phyloP scores from a whole-genome alignment of 140 eudicot species.

The Oenanthe javanica region DNA sequence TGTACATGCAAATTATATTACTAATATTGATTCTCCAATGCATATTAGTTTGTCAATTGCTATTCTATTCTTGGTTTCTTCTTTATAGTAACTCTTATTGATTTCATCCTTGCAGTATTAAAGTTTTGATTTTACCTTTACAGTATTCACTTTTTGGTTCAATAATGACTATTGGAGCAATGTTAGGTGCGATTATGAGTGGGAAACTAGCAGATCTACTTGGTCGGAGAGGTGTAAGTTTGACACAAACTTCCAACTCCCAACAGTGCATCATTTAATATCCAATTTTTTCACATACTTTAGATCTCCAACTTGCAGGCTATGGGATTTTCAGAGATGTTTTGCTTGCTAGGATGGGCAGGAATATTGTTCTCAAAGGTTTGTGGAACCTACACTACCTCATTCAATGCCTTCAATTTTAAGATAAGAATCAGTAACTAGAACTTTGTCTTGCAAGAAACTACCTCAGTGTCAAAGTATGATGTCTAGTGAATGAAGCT shows the following conservation, averaged over 20 bases:
- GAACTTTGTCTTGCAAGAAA: neutral
- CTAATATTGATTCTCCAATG: neutral
- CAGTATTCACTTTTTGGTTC: slow-evolving; percentile 94
- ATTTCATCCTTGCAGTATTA: neutral
- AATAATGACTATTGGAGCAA: slow-evolving; percentile 80
- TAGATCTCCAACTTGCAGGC: slow-evolving; percentile 43
- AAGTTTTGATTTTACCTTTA: slow-evolving; percentile 13
- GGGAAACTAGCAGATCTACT: slow-evolving; percentile 77
- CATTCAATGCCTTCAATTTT: neutral
- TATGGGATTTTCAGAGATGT: slow-evolving; percentile 68
- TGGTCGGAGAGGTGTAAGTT: slow-evolving; percentile 75
- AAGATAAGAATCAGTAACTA: neutral
- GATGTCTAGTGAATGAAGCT: neutral
- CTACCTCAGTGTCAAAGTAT: neutral
- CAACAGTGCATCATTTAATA: neutral
- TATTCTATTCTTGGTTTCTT: neutral
- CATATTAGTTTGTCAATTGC: neutral
- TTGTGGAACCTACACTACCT: slow-evolving; percentile 8
- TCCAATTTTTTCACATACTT: neutral
- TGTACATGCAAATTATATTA: neutral
- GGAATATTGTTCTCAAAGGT: slow-evolving; percentile 66
- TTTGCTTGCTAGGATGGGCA: slow-evolving; percentile 65
- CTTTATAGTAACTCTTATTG: neutral
- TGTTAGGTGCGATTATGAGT: slow-evolving; percentile 72
- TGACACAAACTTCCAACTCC: neutral